Conservation (phyloP, 371 early-diverging fungal genomes). For the Mortierella sp. region DNA sequence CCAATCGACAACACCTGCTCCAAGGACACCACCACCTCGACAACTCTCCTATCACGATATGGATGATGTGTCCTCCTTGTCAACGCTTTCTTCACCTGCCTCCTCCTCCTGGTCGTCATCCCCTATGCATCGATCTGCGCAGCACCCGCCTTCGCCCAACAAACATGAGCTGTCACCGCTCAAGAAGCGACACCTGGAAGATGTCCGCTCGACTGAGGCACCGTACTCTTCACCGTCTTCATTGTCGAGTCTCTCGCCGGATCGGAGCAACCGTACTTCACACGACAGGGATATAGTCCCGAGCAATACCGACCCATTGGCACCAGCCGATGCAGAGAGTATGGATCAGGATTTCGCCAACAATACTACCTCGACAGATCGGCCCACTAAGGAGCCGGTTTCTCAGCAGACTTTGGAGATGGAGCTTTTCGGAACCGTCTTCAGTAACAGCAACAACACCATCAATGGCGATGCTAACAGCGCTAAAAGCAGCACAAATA, state of each 20-base stretch:
- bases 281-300: conserved; percentile 9
- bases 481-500: conserved; percentile 2
- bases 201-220: conserved; percentile 12
- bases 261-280: conserved; percentile 16
- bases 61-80: conserved; percentile 41
- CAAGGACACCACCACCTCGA: conserved; percentile 14
- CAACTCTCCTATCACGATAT: conserved; percentile 23
- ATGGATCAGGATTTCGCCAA: background rate
- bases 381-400: background rate
- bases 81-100: conserved; percentile 45
- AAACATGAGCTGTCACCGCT: conserved; percentile 14
- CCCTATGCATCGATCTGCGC: conserved; percentile 21
- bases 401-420: conserved; percentile 31
- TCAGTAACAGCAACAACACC: background rate
- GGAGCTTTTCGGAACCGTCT: conserved; percentile 37
- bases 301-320: conserved; percentile 1
- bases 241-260: conserved; percentile 29
- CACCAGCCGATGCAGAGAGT: background rate
- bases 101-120: conserved; percentile 35
- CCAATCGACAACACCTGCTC: conserved; percentile 6
- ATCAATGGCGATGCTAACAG: background rate
- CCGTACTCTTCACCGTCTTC: conserved; percentile 29
- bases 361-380: too few relatives aligned
- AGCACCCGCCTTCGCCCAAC: conserved; percentile 7
- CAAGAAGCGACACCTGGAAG: conserved; percentile 30